Evolutionary conservation across 176 grass and related monocot species (phyloP), one percentile per base, ranked within the genome.

Genomic region (Pharus latifolius): DNA sequence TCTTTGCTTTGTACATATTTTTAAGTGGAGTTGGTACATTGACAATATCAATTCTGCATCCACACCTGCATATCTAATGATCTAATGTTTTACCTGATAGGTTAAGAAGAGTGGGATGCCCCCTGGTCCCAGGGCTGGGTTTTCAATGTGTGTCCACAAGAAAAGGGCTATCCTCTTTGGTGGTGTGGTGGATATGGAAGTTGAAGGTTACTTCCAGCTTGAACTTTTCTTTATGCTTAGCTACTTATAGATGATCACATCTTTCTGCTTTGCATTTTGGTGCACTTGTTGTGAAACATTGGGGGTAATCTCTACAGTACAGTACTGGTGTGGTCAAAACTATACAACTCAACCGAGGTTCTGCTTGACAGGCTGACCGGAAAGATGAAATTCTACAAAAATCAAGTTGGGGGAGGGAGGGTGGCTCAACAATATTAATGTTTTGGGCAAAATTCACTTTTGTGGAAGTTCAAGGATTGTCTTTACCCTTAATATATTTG

Each of bases 71-170:
- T 7, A 32, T 41, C 2, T 0, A n/a, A n/a, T 20, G 0, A 40
- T 17, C 42, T 6, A 58, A 4, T 69, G 6, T 38, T 62, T 73
- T 72, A 10, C 25, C 64, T 73, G n/a, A 63, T 80, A 97, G 94
- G 72, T 92, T 76, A 97, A 97, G 78, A 97, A 92, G 72, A 90
- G 68, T 59, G 94, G 94, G 65, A 97, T 97, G 84, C 94, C 94
- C 2, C 94, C 94, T 72, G 86, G 94, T 19, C 78, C 94, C 4
- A 91, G 94, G 67, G 89, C 94, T 87, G 94, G 94, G 22, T 97
- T 97, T 87, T 97, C 94, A 27, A 92, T 92, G 83, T 90, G 81
- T 77, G 78, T 97, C 55, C 89, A 97, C 81, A 97, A 92, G 82
- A 97, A 90, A 75, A 77, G 94, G 60, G 94, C 89, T 70, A 83